Base-by-base conservation (phyloP, 2,329 filamentous ascomycete species). In the Ceratocystis variospora region DNA sequence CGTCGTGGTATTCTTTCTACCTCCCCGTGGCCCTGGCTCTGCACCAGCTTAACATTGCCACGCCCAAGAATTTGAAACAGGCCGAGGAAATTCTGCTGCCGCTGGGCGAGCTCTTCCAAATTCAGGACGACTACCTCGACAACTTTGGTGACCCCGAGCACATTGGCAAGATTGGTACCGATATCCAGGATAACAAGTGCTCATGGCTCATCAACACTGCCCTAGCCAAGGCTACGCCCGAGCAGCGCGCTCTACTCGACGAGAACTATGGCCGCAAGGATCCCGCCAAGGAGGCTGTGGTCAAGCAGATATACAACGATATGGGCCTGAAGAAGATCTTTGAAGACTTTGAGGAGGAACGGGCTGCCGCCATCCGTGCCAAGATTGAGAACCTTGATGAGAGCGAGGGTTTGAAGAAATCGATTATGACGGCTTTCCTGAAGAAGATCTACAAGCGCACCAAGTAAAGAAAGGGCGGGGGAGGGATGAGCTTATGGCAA, bases 141-240 rank as follows among this genome's bases (percentile, higher is more conserved):
- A 96, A 95, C 79, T 99, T 94, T 74, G 94, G 93, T 72, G 87
- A 93, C 72, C 91, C 94, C 48, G 85, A 90, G 73, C 84, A 91
- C 73, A 94, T 99, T 75, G 94, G 94, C 77, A 99, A 99, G 85
- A 96, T 97, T 70, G 94, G 94, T 71, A 99, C 94, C 68, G 94
- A 99, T 74, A 99, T 99, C 77, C 87, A 92, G 82, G 94, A 99
- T 80, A 99, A 99, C 84, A 99, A 99, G 83, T 99, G 94, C 83
- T 95, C 90, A 53, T 99, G 94, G 94, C 80, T 99, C 68, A 84
- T 99, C 77, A 99, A 99, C 83, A 87, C 96, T 78, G 94, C 94
- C 61, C 81, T 99, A 68, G 82, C 86, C 75, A 83, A 87, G 69
- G 88, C 84, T 70, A 92, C 83, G 1, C 86, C 90, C 0, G 90